A percentile compares a stretch with the other conserved stretches of the same genome.
These are phyloP conservation scores for Zasmidium angulare DNA, from an alignment of 2,329 filamentous ascomycete genomes.

Conservation along the genomic window DNA sequence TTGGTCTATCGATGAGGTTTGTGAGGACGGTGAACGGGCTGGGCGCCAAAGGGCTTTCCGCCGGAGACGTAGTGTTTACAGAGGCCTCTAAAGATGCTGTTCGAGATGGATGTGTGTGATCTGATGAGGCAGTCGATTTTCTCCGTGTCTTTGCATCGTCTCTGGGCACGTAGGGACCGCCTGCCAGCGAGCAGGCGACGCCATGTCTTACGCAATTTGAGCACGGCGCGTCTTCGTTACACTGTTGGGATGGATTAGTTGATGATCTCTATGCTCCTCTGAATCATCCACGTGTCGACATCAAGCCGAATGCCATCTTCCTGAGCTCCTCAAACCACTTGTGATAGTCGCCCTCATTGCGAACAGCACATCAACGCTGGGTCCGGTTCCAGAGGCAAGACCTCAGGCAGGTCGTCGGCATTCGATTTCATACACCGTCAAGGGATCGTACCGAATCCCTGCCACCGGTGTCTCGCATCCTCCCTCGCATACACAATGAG, in stretches of 20 bases:
- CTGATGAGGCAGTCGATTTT: slow-evolving; percentile 21
- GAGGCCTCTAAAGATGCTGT: slow-evolving; percentile 19
- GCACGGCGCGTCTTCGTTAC: slow-evolving; percentile 33
- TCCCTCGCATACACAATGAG: background rate
- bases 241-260: slow-evolving; percentile 17
- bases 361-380: background rate
- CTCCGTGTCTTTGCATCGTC: slow-evolving; percentile 29
- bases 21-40: slow-evolving; percentile 27
- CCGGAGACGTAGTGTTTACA: slow-evolving; percentile 12
- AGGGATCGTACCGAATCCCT: background rate
- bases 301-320: too few relatives aligned
- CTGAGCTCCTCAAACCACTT: too few relatives aligned
- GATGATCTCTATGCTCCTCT: background rate
- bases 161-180: slow-evolving; percentile 29
- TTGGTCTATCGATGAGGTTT: slow-evolving; percentile 26
- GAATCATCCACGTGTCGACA: background rate
- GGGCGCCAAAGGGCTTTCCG: slow-evolving; percentile 10
- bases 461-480: background rate
- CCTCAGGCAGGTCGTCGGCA: background rate
- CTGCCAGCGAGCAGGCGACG: slow-evolving; percentile 33
- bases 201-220: slow-evolving; percentile 33
- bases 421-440: background rate
- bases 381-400: background rate
- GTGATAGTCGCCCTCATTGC: too few relatives aligned
- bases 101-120: background rate